Evolutionary conservation across 2,329 filamentous ascomycete genomes (phyloP), one percentile per base, ranked within the genome.

Genomic region (Mycosphaerella sp.): DNA sequence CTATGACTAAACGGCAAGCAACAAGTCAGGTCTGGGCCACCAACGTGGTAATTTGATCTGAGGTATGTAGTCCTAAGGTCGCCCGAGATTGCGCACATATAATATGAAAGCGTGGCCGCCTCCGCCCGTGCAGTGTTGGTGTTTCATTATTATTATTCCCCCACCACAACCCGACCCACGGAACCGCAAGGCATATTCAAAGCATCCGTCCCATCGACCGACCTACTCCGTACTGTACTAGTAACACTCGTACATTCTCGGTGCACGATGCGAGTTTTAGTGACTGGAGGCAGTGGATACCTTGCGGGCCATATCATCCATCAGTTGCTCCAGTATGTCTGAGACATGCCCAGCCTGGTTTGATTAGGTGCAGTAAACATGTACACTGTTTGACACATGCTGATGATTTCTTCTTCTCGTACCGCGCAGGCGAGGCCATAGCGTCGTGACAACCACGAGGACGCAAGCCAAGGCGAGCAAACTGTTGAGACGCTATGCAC

Each of bases 371-470:
- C 2, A 25, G 7, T 6, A 25, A 25, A 25, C 21, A 25, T 25
- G 21, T 4, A 25, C 5, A 25, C 21, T 25, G 21, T 25, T 25
- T n/a, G n/a, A n/a, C n/a, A 25, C 21, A 25, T 25, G 7, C 21
- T 25, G 21, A 25, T 25, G 43, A n/a, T 30, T 45, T 10, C 34
- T 12, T 14, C 18, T 18, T 25, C 13, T 30, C 13, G 13, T 18
- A 3, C 14, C 28, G n/a, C 17, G 14, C 16, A 44, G 41, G 28
- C 41, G 41, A 44, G 41, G 41, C 3, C 41, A 64, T 56, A 56
- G 58, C 21, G 64, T 67, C 13, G 59, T 62, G 10, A 64, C 59
- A 2, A 62, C 62, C 2, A 55, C 56, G 0, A 50, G 65, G 17
- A 52, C 49, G 8, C 48, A 50, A 21, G 46, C 40, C 6, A 40